These are phyloP conservation scores for Pichia sp. DNA, from an alignment of 1,139 yeast genomes.

Conservation along the genomic window DNA sequence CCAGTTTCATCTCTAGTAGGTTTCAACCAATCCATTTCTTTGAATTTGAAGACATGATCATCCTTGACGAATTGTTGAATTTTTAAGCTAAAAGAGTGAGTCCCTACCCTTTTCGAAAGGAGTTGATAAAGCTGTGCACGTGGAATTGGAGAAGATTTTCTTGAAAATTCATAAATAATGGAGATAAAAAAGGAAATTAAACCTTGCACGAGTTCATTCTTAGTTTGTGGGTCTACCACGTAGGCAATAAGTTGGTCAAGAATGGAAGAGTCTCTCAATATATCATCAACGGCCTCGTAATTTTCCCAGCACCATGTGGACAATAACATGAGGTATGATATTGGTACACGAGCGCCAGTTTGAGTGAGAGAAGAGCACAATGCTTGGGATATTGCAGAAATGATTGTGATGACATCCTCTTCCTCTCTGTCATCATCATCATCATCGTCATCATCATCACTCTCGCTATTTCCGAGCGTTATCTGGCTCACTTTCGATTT, in stretches of 20 bases:
- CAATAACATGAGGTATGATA: conserved; percentile 72
- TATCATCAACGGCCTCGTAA: conserved; percentile 65
- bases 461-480: conserved; percentile 68
- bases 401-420: conserved; percentile 52
- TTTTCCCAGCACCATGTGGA: conserved; percentile 78
- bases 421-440: conserved; percentile 79
- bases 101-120: conserved; percentile 65
- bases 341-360: conserved; percentile 67
- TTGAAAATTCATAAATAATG: conserved; percentile 73
- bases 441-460: conserved; percentile 43
- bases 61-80: conserved; percentile 66
- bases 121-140: conserved; percentile 58
- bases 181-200: conserved; percentile 71
- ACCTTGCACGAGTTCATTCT: conserved; percentile 62
- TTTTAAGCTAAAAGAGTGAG: conserved; percentile 69
- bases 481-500: conserved; percentile 46
- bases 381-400: conserved; percentile 77
- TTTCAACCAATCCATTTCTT: conserved; percentile 38
- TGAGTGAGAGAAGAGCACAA: conserved; percentile 58
- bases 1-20: conserved; percentile 72
- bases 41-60: conserved; percentile 48
- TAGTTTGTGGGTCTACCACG: conserved; percentile 55
- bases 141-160: conserved; percentile 61
- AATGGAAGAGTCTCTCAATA: conserved; percentile 59
- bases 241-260: conserved; percentile 64